These are phyloP conservation scores for Trametes hirsuta DNA, from an alignment of 1,284 basidiomycete species.

Conservation along the genomic window DNA sequence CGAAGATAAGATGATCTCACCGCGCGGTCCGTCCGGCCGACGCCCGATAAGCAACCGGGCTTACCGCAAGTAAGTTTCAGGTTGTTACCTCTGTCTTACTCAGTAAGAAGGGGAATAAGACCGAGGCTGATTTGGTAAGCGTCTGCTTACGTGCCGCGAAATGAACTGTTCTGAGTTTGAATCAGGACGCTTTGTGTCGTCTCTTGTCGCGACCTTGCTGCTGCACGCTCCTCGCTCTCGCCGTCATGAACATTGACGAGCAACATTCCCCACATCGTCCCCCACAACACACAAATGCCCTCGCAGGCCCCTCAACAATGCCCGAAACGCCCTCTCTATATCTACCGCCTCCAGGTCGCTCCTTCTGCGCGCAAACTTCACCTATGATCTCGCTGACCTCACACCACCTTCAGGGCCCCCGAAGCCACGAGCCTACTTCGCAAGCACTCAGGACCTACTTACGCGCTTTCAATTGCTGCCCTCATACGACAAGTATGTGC, in stretches of 20 bases:
- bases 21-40: conserved; percentile 5
- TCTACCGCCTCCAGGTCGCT: conserved; percentile 39
- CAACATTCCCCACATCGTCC: conserved; percentile 20
- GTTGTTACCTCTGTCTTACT: not conserved
- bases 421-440: conserved; percentile 52
- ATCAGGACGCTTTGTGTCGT: conserved; percentile 14
- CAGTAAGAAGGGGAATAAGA: not conserved
- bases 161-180: conserved; percentile 24
- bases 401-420: conserved; percentile 42
- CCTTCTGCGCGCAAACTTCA: not conserved
- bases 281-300: conserved; percentile 35
- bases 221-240: conserved; percentile 27
- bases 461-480: conserved; percentile 65
- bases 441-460: conserved; percentile 76
- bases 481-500: conserved; percentile 78
- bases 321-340: conserved; percentile 33
- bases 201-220: conserved; percentile 22
- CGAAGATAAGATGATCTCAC: conserved; percentile 23
- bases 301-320: conserved; percentile 39
- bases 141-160: not conserved
- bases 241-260: conserved; percentile 35
- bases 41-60: not conserved
- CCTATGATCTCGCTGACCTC: conserved; percentile 23
- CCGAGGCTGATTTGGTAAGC: not conserved
- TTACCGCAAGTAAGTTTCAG: not conserved